A percentile compares a stretch with the other conserved stretches of the same genome.
These are phyloP conservation scores for Pycnococcus provasolii DNA, from an alignment of 139 green algal species.

Conservation along the genomic window DNA sequence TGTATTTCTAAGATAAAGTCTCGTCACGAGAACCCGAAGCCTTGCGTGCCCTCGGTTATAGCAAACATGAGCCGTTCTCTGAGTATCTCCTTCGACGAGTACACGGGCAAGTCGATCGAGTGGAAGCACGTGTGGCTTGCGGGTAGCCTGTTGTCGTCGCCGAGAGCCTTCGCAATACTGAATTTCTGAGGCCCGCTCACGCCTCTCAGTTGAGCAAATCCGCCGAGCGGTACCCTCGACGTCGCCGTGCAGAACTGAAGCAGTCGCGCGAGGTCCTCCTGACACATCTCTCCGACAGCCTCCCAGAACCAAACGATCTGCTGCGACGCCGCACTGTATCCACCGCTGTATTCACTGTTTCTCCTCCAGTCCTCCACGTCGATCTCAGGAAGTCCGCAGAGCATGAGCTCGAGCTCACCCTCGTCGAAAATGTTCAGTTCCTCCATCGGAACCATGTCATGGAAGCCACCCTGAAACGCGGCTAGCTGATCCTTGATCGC, in stretches of 20 bases:
- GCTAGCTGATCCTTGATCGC: slow-evolving; percentile 66
- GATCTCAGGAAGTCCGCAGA: slow-evolving; percentile 88
- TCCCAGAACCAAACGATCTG: slow-evolving; percentile 94
- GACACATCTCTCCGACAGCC: slow-evolving; percentile 66
- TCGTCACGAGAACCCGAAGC: slow-evolving; percentile 82
- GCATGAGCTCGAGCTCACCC: slow-evolving; percentile 95
- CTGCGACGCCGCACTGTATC: slow-evolving; percentile 51
- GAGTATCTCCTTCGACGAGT: slow-evolving; percentile 82
- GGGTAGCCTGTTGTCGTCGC: slow-evolving; percentile 52
- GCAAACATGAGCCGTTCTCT: slow-evolving; percentile 74
- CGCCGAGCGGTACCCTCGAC: slow-evolving; percentile 50
- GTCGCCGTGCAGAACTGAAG: slow-evolving; percentile 79
- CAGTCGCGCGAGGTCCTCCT: slow-evolving; percentile 78
- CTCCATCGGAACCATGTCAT: slow-evolving; percentile 72
- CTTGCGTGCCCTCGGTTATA: slow-evolving; percentile 70
- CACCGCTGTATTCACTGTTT: slow-evolving; percentile 85
- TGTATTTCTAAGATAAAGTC: not conserved
- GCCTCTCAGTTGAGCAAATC: not conserved
- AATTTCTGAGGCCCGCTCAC: slow-evolving; percentile 5
- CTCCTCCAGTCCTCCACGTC: slow-evolving; percentile 77
- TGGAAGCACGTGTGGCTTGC: slow-evolving; percentile 89
- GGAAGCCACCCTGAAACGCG: slow-evolving; percentile 60
- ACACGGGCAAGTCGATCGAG: slow-evolving; percentile 88
- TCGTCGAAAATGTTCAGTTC: slow-evolving; percentile 85
- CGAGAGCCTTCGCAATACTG: slow-evolving; percentile 25